Percentiles rank a stretch among this genome's conserved stretches.
Evolutionary conservation across 1,139 yeast species (phyloP).

Genomic region (Hansenula sp.): DNA sequence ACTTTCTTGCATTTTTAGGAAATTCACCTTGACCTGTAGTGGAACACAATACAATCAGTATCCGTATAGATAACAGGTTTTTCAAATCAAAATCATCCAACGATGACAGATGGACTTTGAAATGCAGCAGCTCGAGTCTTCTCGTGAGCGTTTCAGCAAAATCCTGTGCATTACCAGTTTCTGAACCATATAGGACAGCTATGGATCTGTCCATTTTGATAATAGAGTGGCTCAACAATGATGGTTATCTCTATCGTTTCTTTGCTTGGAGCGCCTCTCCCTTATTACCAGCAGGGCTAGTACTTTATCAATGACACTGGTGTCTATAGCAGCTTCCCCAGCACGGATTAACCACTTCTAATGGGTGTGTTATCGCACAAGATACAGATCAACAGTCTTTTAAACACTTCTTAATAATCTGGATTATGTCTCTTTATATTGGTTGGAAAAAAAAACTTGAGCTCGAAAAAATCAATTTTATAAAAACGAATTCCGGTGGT

Average conservation of each 20-base stretch:
- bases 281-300: too few relatives aligned
- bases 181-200: conserved; percentile 81
- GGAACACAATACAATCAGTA: conserved; percentile 68
- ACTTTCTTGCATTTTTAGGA: conserved; percentile 68
- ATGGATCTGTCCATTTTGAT: conserved; percentile 25
- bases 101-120: conserved; percentile 46
- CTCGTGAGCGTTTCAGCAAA: conserved; percentile 65
- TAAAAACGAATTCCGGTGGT: neutral
- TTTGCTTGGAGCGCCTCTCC: too few relatives aligned
- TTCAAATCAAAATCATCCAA: conserved; percentile 62
- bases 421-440: conserved; percentile 1
- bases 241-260: too few relatives aligned
- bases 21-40: conserved; percentile 97
- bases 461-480: neutral
- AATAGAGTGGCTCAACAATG: too few relatives aligned
- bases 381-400: too few relatives aligned
- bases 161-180: conserved; percentile 90
- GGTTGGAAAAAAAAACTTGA: neutral
- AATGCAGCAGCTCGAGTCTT: conserved; percentile 50
- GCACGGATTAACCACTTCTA: too few relatives aligned
- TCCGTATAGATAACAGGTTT: conserved; percentile 42
- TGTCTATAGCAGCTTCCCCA: too few relatives aligned
- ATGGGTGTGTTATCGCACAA: too few relatives aligned
- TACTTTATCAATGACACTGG: too few relatives aligned
- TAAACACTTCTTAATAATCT: conserved; percentile 2